Evolutionary conservation across 257 asterid genomes (phyloP), one percentile per base, ranked within the genome.

Genomic region (Leptodermis oblonga): DNA sequence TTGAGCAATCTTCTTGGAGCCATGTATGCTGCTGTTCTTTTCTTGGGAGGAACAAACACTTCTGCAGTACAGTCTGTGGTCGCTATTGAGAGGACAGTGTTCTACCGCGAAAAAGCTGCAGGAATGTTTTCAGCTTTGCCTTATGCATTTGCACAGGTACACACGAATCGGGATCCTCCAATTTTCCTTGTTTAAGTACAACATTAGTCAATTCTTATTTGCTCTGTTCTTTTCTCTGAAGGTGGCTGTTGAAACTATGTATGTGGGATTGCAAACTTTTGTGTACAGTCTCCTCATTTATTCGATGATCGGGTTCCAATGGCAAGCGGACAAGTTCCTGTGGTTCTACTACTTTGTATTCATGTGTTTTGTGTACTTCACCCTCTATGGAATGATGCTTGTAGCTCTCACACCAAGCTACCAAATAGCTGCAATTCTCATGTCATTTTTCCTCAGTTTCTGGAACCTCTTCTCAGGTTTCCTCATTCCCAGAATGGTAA

Each of bases 381-480:
- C 94, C 5, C 28, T 79, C 18, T 90, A 86, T 17, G 96, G 96
- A 23, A 90, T 88, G 96, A 88, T 88, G 96, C 94, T 88, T 56
- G 96, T 88, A 0, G 87, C 97, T 0, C 95, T 90, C 87, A 90
- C 96, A 17, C 96, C 97, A 12, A 88, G 74, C 67, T 90, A 88
- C 88, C 74, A 63, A 59, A 83, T 90, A 43, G 96, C 97, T 49
- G 96, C 97, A 0, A 88, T 90, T 6, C 78, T 77, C 81, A 90
- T 90, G 97, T 79, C 96, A 0, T 90, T 90, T 76, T 90, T 90
- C 90, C 96, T 90, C 84, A 88, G 84, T 86, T 88, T 88, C 73
- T 90, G 97, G 97, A 90, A 88, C 66, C 70, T 90, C 55, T 88
- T 90, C 90, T 81, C 97, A 1, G 96, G 97, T 11, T 90, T 88